Percentiles rank a stretch among this genome's conserved stretches.
Evolutionary conservation across 805 yeast species (phyloP).

Genomic region (Debaryomyces castellii): DNA sequence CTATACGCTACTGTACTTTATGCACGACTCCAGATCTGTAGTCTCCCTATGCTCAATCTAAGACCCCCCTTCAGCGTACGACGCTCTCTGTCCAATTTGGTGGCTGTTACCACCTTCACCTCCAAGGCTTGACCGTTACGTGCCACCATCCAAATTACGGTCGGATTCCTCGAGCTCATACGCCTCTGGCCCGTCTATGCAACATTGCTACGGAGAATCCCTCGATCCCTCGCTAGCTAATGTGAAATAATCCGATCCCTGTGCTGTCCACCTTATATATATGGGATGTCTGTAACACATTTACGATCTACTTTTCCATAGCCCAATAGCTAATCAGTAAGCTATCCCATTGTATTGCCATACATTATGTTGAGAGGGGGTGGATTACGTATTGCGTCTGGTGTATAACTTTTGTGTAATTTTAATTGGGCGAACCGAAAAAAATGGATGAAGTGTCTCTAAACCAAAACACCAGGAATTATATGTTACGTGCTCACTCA

Average conservation of each 20-base stretch:
- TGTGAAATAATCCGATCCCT: neutral
- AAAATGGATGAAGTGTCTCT: conserved; percentile 7
- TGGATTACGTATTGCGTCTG: conserved; percentile 1
- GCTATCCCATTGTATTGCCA: neutral
- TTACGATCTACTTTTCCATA: neutral
- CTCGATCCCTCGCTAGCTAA: neutral
- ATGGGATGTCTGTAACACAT: neutral
- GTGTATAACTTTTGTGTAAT: conserved; percentile 1
- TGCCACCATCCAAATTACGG: too few relatives aligned
- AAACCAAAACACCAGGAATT: conserved; percentile 8
- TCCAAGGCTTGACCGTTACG: too few relatives aligned
- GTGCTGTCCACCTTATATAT: neutral
- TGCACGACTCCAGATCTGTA: too few relatives aligned
- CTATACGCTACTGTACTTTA: too few relatives aligned
- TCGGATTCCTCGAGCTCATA: too few relatives aligned
- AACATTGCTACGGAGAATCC: too few relatives aligned
- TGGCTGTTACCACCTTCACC: too few relatives aligned
- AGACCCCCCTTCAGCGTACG: too few relatives aligned
- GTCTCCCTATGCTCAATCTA: too few relatives aligned
- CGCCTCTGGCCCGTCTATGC: too few relatives aligned
- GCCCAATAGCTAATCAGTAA: neutral
- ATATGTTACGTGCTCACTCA: conserved; percentile 2
- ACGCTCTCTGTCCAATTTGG: too few relatives aligned
- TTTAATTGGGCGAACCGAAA: conserved; percentile 2
- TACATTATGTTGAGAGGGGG: neutral